phyloP scores from a whole-genome alignment of 2,329 filamentous ascomycete species.

The Daldinia sp. region DNA sequence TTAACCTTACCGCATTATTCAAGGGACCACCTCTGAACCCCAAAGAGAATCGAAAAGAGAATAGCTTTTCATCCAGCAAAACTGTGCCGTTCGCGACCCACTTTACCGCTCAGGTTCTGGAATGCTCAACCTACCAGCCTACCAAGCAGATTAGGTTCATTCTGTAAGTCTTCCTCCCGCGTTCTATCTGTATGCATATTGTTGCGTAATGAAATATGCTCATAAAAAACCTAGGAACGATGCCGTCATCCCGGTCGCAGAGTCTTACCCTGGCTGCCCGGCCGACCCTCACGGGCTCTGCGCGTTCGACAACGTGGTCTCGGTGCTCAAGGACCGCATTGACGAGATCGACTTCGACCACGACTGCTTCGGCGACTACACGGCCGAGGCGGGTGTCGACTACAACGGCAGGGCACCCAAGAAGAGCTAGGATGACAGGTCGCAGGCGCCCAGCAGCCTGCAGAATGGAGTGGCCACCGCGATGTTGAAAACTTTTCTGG shows the following conservation, averaged over 20 bases:
- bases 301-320: slow-evolving; percentile 51
- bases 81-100: slow-evolving; percentile 52
- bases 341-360: slow-evolving; percentile 52
- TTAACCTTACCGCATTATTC: slow-evolving; percentile 52
- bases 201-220: background rate
- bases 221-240: slow-evolving; percentile 48
- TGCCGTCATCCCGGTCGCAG: slow-evolving; percentile 50
- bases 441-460: slow-evolving; percentile 32
- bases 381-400: slow-evolving; percentile 44
- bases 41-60: slow-evolving; percentile 40
- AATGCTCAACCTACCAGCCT: slow-evolving; percentile 50
- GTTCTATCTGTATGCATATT: background rate
- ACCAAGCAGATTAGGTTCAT: slow-evolving; percentile 53
- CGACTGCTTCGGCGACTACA: slow-evolving; percentile 51
- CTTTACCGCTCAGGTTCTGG: slow-evolving; percentile 52
- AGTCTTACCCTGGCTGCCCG: slow-evolving; percentile 48
- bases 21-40: slow-evolving; percentile 47
- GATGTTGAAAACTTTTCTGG: slow-evolving; percentile 26
- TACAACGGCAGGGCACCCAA: slow-evolving; percentile 51
- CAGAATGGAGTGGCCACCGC: slow-evolving; percentile 8
- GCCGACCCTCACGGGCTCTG: slow-evolving; percentile 49
- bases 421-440: slow-evolving; percentile 30
- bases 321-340: slow-evolving; percentile 48
- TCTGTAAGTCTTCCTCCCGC: slow-evolving; percentile 43
- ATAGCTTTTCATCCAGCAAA: slow-evolving; percentile 51